These are phyloP conservation scores for Brassica hybrid DNA, from an alignment of 441 rosid species.

Conservation along the genomic window DNA sequence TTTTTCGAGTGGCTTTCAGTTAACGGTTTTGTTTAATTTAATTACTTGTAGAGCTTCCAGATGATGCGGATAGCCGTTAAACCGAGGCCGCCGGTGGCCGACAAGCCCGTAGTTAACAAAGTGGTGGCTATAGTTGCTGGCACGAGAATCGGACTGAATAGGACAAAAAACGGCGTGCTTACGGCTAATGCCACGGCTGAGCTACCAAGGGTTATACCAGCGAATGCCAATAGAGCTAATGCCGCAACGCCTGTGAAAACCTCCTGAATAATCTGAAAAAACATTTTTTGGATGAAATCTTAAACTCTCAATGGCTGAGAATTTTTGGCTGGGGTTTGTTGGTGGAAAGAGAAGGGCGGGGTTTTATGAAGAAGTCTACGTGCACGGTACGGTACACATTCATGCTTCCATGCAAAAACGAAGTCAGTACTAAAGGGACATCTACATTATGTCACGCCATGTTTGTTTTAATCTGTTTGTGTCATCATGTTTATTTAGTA, in stretches of 20 bases:
- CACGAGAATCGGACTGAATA: conserved; percentile 80
- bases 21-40: neutral
- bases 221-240: conserved; percentile 58
- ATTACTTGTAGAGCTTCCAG: conserved; percentile 65
- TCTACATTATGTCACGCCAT: conserved; percentile 26
- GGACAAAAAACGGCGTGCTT: conserved; percentile 68
- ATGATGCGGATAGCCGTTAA: conserved; percentile 56
- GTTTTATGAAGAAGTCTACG: conserved; percentile 35
- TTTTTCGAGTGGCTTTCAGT: neutral
- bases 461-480: conserved; percentile 9
- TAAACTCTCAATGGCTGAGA: conserved; percentile 7
- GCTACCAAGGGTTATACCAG: conserved; percentile 63
- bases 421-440: conserved; percentile 18
- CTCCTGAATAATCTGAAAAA: conserved; percentile 27
- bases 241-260: conserved; percentile 60
- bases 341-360: conserved; percentile 7
- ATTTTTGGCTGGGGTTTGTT: conserved; percentile 9
- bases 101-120: conserved; percentile 62
- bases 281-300: conserved; percentile 20
- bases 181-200: conserved; percentile 63
- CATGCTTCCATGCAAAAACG: conserved; percentile 34
- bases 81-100: conserved; percentile 70
- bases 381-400: conserved; percentile 33
- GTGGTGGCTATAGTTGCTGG: conserved; percentile 64
- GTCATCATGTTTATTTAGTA: conserved; percentile 19